Evolutionary conservation across 768 basidiomycete species (phyloP).

Genomic region (Mycena galopus): DNA sequence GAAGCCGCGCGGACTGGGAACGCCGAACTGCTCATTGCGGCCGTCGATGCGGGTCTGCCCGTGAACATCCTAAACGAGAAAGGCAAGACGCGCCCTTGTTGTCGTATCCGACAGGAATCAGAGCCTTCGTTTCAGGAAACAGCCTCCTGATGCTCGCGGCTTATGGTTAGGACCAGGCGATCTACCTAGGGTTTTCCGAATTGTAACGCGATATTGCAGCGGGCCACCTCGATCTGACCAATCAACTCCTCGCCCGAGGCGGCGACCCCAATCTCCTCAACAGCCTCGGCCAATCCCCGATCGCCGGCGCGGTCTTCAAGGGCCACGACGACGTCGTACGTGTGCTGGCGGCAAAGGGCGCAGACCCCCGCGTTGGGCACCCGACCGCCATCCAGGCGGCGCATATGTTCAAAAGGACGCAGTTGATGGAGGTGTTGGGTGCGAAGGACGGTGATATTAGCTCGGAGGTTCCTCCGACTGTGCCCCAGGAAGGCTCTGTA

Average conservation of each 20-base stretch:
- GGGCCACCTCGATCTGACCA: constrained; percentile 69
- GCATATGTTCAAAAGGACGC: constrained; percentile 73
- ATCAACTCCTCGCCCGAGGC: constrained; percentile 65
- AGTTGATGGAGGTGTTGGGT: constrained; percentile 69
- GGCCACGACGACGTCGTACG: constrained; percentile 72
- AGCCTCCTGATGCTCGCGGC: constrained; percentile 85
- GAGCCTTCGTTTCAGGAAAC: constrained; percentile 71
- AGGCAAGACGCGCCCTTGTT: constrained; percentile 64
- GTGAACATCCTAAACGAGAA: constrained; percentile 79
- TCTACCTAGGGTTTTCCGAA: not conserved
- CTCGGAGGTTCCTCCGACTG: constrained; percentile 52
- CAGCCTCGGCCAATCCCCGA: constrained; percentile 77
- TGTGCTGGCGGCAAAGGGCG: constrained; percentile 65
- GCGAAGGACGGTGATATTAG: constrained; percentile 67
- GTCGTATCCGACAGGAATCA: not conserved
- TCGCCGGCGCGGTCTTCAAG: constrained; percentile 87
- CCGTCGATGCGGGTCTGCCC: constrained; percentile 78
- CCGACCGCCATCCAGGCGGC: constrained; percentile 80
- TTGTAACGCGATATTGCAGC: constrained; percentile 43
- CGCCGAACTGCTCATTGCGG: constrained; percentile 63
- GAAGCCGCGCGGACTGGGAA: constrained; percentile 78
- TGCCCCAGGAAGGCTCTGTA: not conserved
- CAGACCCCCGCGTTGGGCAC: constrained; percentile 74
- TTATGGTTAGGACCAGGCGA: constrained; percentile 51
- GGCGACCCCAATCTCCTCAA: constrained; percentile 80